These are phyloP conservation scores for Euphorbia tirucalli DNA, from an alignment of 345 rosid genomes.

Conservation along the genomic window DNA sequence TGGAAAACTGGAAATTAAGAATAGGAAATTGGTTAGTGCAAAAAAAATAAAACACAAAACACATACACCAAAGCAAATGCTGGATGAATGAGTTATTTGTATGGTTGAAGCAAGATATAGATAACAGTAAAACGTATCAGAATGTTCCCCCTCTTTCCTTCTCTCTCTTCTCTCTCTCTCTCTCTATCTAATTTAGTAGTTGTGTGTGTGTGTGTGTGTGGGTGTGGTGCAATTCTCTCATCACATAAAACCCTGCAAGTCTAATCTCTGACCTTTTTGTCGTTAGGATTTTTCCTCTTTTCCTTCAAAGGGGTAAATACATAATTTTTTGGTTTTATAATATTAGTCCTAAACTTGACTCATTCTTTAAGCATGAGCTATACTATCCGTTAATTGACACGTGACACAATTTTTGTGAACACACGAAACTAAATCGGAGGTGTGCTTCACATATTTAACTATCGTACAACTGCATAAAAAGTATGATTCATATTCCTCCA, in stretches of 20 bases:
- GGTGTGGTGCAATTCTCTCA: slow-evolving; percentile 17
- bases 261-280: slow-evolving; percentile 27
- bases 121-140: slow-evolving; percentile 1
- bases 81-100: not conserved
- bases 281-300: not conserved
- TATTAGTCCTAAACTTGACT: too few species aligned
- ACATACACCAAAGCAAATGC: slow-evolving; percentile 29
- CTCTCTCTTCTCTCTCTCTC: too few species aligned
- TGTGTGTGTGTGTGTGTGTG: too few species aligned
- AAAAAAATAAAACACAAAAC: slow-evolving; percentile 20
- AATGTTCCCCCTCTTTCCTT: slow-evolving; percentile 20
- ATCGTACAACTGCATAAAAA: too few species aligned
- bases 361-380: too few species aligned
- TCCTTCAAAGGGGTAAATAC: not conserved
- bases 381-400: too few species aligned
- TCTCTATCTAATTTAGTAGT: too few species aligned
- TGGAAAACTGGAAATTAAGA: not conserved
- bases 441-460: too few species aligned
- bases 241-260: slow-evolving; percentile 23
- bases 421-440: too few species aligned
- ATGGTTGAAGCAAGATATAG: slow-evolving; percentile 14
- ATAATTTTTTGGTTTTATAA: too few species aligned
- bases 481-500: too few species aligned
- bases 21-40: not conserved
- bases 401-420: too few species aligned